A percentile compares a stretch with the other conserved stretches of the same genome.
phyloP scores from a whole-genome alignment of 768 basidiomycete species.

The Hericium coralloides region DNA sequence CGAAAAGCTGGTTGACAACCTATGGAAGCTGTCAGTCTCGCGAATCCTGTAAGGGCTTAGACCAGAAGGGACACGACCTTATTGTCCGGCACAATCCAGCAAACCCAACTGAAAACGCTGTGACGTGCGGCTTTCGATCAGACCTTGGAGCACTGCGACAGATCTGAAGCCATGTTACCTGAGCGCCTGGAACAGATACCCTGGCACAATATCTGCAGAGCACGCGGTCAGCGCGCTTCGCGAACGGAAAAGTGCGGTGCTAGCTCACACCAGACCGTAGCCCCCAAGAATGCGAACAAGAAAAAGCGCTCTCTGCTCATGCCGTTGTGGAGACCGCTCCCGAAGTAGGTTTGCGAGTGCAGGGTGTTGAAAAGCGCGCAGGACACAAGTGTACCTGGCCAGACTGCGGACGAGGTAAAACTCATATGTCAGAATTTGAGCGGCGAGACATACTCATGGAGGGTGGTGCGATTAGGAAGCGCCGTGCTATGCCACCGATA shows the following conservation, averaged over 20 bases:
- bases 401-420: conserved; percentile 27
- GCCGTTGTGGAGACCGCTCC: conserved; percentile 50
- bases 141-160: neutral
- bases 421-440: neutral
- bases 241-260: too few relatives aligned
- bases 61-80: conserved; percentile 8
- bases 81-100: conserved; percentile 39
- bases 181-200: conserved; percentile 28
- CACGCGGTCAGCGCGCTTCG: neutral
- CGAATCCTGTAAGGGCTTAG: too few relatives aligned
- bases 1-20: conserved; percentile 43
- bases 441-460: conserved; percentile 29
- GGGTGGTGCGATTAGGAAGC: conserved; percentile 59
- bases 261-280: conserved; percentile 46
- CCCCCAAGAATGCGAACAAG: conserved; percentile 46
- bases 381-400: conserved; percentile 64
- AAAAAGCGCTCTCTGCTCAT: conserved; percentile 72
- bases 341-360: conserved; percentile 58
- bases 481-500: conserved; percentile 62
- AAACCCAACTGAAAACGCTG: conserved; percentile 29
- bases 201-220: conserved; percentile 32
- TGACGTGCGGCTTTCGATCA: too few relatives aligned
- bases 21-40: neutral
- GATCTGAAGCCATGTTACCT: neutral
- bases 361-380: conserved; percentile 72